These are phyloP conservation scores for Aspergillus piperis DNA, from an alignment of 2,329 filamentous ascomycete genomes.

Conservation along the genomic window DNA sequence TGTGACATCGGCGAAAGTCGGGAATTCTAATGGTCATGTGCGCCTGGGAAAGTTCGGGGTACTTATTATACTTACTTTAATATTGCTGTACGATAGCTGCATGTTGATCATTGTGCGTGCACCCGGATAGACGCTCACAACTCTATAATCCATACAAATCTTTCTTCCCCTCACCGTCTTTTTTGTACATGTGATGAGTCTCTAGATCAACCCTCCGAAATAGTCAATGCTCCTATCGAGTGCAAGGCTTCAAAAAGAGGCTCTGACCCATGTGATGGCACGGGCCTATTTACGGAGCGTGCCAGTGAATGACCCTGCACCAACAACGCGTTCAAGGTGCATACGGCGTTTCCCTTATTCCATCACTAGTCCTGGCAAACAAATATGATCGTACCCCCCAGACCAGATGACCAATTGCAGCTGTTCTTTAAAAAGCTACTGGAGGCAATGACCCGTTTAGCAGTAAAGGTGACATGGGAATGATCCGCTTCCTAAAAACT, in stretches of 20 bases:
- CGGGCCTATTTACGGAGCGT: background rate
- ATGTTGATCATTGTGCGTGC: conserved; percentile 3
- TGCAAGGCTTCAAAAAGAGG: background rate
- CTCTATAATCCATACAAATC: background rate
- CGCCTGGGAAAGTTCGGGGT: background rate
- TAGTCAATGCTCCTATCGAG: background rate
- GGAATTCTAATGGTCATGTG: conserved; percentile 59
- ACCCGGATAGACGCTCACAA: background rate
- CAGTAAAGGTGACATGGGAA: background rate
- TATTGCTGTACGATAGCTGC: background rate
- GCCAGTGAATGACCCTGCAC: background rate
- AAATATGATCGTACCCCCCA: background rate
- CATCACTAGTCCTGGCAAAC: background rate
- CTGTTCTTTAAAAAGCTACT: background rate
- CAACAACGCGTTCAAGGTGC: background rate
- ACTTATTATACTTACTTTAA: background rate
- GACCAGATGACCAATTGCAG: background rate
- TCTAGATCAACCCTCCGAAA: background rate
- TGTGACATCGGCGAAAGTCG: conserved; percentile 83
- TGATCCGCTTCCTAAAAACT: background rate
- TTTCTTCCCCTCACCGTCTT: conserved; percentile 8
- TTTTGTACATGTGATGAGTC: conserved; percentile 9
- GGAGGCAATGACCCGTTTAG: background rate
- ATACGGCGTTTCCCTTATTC: background rate
- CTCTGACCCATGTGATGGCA: background rate